Conservation (phyloP, 2,329 filamentous ascomycete species). For the Trichoderma afroharzianum region DNA sequence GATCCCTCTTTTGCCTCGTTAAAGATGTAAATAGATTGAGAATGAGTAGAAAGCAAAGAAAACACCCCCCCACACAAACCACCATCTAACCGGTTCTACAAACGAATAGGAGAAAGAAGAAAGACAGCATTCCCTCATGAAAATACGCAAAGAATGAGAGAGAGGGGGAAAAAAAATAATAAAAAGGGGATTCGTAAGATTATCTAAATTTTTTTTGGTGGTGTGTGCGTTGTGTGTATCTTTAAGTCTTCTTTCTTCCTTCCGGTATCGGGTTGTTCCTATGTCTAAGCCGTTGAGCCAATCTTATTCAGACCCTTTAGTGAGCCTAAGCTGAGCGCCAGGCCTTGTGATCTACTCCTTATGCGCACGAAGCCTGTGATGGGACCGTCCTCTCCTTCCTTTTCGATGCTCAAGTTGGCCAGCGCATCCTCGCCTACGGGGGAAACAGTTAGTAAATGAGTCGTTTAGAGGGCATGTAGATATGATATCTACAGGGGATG, state of each 20-base stretch:
- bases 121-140: not conserved
- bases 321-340: slow-evolving; percentile 89
- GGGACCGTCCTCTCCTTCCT: slow-evolving; percentile 90
- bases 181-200: slow-evolving; percentile 7
- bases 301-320: slow-evolving; percentile 92
- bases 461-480: not conserved
- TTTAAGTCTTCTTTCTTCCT: not conserved
- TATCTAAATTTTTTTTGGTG: slow-evolving; percentile 16
- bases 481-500: too few species aligned
- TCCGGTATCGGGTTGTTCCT: slow-evolving; percentile 18
- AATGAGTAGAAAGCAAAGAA: not conserved
- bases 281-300: slow-evolving; percentile 37
- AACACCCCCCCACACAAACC: not conserved
- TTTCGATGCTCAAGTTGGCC: slow-evolving; percentile 95
- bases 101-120: not conserved
- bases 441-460: not conserved
- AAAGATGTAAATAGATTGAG: not conserved
- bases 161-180: not conserved
- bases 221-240: not conserved
- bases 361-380: slow-evolving; percentile 98
- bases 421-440: slow-evolving; percentile 87
- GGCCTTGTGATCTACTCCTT: slow-evolving; percentile 90
- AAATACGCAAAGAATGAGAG: not conserved
- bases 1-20: not conserved
- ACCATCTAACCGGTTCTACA: slow-evolving; percentile 11